Evolutionary conservation across 2,329 filamentous ascomycete genomes (phyloP).

Genomic region (Aspergillus sp.): DNA sequence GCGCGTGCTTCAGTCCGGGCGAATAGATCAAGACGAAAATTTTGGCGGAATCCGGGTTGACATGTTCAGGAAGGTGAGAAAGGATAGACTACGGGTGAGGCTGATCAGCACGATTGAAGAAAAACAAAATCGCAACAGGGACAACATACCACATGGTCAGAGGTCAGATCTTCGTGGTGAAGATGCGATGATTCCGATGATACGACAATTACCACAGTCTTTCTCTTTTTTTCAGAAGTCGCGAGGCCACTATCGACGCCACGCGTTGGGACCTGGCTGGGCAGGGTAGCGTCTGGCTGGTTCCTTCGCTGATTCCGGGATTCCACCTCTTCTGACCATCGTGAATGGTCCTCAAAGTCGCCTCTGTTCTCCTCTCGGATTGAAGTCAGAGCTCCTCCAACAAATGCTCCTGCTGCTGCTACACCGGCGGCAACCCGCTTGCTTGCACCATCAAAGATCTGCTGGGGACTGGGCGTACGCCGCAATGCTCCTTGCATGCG

Average conservation of each 20-base stretch:
- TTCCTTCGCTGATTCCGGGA: constrained; percentile 52
- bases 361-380: constrained; percentile 81
- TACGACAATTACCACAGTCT: constrained; percentile 83
- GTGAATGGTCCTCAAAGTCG: constrained; percentile 80
- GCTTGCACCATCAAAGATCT: constrained; percentile 80
- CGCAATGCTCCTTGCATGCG: constrained; percentile 79
- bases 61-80: constrained; percentile 78
- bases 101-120: constrained; percentile 10
- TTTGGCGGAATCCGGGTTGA: constrained; percentile 70
- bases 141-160: constrained; percentile 76
- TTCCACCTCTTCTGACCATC: constrained; percentile 89
- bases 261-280: constrained; percentile 32
- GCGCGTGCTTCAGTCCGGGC: constrained; percentile 69
- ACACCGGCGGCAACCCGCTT: constrained; percentile 78
- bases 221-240: constrained; percentile 54
- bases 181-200: constrained; percentile 70
- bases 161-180: constrained; percentile 56
- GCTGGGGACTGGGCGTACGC: constrained; percentile 81
- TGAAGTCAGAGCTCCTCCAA: constrained; percentile 78
- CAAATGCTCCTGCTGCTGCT: constrained; percentile 76
- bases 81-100: constrained; percentile 66
- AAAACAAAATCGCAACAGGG: not conserved
- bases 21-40: constrained; percentile 90
- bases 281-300: constrained; percentile 24
- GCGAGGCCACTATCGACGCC: constrained; percentile 33